These are phyloP conservation scores for Globisporangium canariense DNA, from an alignment of 352 stramenopile genomes.

Conservation along the genomic window DNA sequence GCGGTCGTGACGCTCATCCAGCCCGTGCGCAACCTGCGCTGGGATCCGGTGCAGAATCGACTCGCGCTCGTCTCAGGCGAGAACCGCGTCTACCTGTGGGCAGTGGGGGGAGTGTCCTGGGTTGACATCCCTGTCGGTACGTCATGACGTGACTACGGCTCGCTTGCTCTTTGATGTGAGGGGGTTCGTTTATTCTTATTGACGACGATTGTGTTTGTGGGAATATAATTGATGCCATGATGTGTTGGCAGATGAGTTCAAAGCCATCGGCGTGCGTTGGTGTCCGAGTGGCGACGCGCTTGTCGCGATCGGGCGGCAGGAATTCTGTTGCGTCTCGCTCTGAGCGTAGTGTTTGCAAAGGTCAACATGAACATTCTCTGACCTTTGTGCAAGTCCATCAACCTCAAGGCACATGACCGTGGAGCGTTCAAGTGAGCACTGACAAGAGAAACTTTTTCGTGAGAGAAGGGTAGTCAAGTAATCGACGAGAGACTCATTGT, in stretches of 20 bases:
- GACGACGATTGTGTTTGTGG: not conserved
- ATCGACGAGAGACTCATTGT: too few species aligned
- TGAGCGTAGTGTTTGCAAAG: slow-evolving; percentile 16
- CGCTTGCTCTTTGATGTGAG: not conserved
- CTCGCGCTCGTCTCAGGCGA: slow-evolving; percentile 60
- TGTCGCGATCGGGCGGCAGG: slow-evolving; percentile 50
- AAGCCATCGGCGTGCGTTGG: slow-evolving; percentile 67
- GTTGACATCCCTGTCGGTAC: slow-evolving; percentile 53
- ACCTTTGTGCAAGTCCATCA: not conserved
- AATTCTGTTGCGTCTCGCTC: slow-evolving; percentile 67
- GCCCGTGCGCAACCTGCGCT: slow-evolving; percentile 55
- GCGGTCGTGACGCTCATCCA: slow-evolving; percentile 63
- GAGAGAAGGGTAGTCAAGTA: too few species aligned
- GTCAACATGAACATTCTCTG: not conserved
- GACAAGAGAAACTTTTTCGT: too few species aligned
- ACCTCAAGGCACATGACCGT: not conserved
- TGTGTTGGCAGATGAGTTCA: slow-evolving; percentile 49
- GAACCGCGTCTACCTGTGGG: slow-evolving; percentile 75
- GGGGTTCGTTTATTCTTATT: not conserved
- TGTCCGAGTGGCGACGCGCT: slow-evolving; percentile 45
- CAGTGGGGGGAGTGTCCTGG: slow-evolving; percentile 60
- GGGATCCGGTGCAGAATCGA: slow-evolving; percentile 44
- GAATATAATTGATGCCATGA: not conserved
- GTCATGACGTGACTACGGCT: not conserved
- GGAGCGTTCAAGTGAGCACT: too few species aligned